phyloP scores from a whole-genome alignment of 805 yeast species.

The Debaryomyces tyrocola region DNA sequence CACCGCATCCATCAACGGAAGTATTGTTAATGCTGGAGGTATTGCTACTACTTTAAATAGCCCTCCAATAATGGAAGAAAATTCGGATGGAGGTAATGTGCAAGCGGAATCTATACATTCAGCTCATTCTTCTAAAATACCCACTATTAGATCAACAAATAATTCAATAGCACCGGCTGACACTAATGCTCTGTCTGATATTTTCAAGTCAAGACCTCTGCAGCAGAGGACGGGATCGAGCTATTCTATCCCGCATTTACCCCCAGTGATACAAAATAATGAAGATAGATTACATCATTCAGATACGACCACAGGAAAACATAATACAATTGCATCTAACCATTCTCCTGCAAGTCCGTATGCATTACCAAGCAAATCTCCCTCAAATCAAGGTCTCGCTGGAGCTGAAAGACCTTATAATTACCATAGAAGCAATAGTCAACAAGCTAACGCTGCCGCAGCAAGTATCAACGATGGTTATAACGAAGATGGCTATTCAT shows the following conservation, averaged over 20 bases:
- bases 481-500: slow-evolving; percentile 26
- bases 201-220: background rate
- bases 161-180: background rate
- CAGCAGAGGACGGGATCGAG: background rate
- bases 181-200: background rate
- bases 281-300: background rate
- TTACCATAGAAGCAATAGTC: slow-evolving; percentile 3
- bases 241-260: background rate
- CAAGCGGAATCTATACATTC: slow-evolving; percentile 24
- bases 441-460: slow-evolving; percentile 6
- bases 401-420: background rate
- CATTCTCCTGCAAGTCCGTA: background rate
- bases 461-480: slow-evolving; percentile 22
- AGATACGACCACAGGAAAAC: background rate
- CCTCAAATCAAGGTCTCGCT: background rate
- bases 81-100: background rate
- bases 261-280: background rate
- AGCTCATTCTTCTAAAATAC: slow-evolving; percentile 13
- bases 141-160: background rate
- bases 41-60: background rate
- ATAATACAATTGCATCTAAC: background rate
- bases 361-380: background rate
- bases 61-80: slow-evolving; percentile 3
- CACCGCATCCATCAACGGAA: slow-evolving; percentile 8
- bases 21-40: slow-evolving; percentile 2